These are phyloP conservation scores for Alternaria arbusti DNA, from an alignment of 2,329 filamentous ascomycete species.

Conservation along the genomic window DNA sequence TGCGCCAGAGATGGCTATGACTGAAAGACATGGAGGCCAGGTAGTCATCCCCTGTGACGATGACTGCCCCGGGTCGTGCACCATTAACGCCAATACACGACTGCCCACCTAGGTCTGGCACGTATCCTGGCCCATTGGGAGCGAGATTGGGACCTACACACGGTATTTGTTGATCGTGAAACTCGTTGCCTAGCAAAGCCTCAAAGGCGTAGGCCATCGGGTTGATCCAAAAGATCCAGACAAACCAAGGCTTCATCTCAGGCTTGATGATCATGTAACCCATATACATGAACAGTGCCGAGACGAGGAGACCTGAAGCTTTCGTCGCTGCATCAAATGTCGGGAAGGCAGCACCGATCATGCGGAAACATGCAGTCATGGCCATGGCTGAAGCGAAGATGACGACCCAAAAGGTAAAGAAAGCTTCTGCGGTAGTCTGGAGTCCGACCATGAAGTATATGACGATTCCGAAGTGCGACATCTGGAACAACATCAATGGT, in stretches of 20 bases:
- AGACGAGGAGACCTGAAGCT: constrained; percentile 58
- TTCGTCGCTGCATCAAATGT: constrained; percentile 62
- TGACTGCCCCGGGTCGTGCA: constrained; percentile 55
- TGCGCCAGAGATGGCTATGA: constrained; percentile 39
- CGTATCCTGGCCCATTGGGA: constrained; percentile 54
- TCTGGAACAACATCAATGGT: constrained; percentile 63
- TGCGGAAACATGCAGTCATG: constrained; percentile 84
- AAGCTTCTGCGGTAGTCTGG: constrained; percentile 70
- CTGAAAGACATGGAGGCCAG: constrained; percentile 56
- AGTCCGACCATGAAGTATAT: constrained; percentile 86
- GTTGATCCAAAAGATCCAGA: constrained; percentile 82
- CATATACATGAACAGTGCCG: constrained; percentile 63
- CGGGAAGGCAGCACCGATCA: constrained; percentile 72
- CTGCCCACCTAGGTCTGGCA: constrained; percentile 50
- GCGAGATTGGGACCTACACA: constrained; percentile 60
- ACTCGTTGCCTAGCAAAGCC: constrained; percentile 78
- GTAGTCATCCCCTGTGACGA: constrained; percentile 64
- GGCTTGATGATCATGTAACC: constrained; percentile 60
- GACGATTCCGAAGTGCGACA: constrained; percentile 63
- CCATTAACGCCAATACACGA: constrained; percentile 66
- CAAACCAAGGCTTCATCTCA: constrained; percentile 77
- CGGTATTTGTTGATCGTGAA: constrained; percentile 64
- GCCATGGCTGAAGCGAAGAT: constrained; percentile 51
- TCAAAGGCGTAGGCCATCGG: constrained; percentile 81
- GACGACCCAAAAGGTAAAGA: constrained; percentile 82